Base-by-base conservation (phyloP, 176 grass and related monocot species). In the Calamus simplicifolius region DNA sequence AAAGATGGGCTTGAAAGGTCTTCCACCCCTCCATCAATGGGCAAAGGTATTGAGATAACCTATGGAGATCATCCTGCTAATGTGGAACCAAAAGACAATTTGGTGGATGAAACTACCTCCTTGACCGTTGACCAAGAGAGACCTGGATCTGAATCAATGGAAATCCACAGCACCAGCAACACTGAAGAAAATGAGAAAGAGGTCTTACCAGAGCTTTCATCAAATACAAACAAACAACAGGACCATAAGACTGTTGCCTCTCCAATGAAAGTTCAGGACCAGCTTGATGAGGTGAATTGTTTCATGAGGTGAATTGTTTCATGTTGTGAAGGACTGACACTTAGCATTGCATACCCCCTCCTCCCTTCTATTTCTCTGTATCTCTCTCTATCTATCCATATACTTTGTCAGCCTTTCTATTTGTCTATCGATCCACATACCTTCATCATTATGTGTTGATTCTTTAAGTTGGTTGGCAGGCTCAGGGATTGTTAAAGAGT, bases 401-500 rank as follows among this genome's bases (percentile, higher is more conserved):
- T 31, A 50, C 14, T 5, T 54, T 48, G 28, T 21, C 5, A 10
- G 31, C 7, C 35, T 43, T 0, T 12, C 35, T 2, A 13, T 43
- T 43, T 43, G 13, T 43, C 13, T 13, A 13, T 23, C 21, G 21
- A 23, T 13, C 35, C 10, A 43, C 8, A 2, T 43, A 13, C 35
- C 2, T 43, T 43, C 35, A 43, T 43, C 35, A 12, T 43, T 43
- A 7, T 64, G 55, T 27, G 6, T 16, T 62, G 58, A 48, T 29
- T 67, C 75, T 54, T 48, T 16, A 57, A 67, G 5, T 73, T 63
- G 50, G 17, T 68, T 78, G 54, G 25, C 80, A 98, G 93, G 93
- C 93, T 67, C 93, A 82, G 62, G 93, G 93, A 68, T 75, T 98
- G 73, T 78, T 98, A 49, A 91, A 92, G 68, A 92, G 66, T 29